Evolutionary conservation across 345 rosid species (phyloP).

Genomic region (Salix brachista): DNA sequence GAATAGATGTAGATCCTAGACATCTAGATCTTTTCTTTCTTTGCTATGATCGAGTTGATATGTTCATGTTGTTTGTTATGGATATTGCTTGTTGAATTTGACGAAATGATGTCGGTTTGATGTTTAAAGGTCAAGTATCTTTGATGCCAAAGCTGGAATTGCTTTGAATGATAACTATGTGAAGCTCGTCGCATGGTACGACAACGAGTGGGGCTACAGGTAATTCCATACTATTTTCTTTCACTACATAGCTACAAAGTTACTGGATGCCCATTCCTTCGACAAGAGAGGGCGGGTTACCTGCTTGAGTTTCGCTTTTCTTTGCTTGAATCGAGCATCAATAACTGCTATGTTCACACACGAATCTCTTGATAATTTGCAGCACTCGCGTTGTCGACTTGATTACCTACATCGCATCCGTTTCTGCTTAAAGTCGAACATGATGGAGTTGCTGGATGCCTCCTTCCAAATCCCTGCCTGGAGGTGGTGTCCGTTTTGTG

Average conservation of each 20-base stretch:
- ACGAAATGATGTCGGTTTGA: background rate
- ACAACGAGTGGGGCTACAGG: conserved; percentile 34
- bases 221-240: background rate
- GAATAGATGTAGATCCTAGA: background rate
- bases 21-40: background rate
- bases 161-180: conserved; percentile 18
- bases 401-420: conserved; percentile 10
- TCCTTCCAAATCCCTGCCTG: background rate
- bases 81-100: background rate
- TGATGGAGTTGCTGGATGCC: background rate
- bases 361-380: conserved; percentile 1
- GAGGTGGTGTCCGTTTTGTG: background rate
- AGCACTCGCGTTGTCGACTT: conserved; percentile 28
- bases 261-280: background rate
- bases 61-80: background rate
- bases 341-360: background rate
- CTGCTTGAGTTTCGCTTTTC: background rate
- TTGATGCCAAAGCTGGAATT: conserved; percentile 34
- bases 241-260: background rate
- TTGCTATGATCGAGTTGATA: background rate
- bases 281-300: no score
- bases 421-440: background rate
- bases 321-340: background rate
- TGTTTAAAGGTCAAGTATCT: conserved; percentile 23
- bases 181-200: conserved; percentile 26